Conservation (phyloP, 306 rosid genomes). For the Vigna radiata region DNA sequence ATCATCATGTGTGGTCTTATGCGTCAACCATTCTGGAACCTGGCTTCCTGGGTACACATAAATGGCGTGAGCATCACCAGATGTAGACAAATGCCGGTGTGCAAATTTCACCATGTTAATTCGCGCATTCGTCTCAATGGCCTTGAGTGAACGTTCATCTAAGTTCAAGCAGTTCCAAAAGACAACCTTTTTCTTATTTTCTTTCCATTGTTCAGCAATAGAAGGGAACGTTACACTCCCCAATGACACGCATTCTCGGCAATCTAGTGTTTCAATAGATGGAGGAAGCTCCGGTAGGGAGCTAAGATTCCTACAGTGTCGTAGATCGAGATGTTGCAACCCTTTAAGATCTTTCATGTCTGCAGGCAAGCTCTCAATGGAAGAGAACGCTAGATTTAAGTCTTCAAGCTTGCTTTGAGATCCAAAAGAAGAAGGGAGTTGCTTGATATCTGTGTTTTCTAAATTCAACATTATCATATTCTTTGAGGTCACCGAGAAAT, state of each 20-base stretch:
- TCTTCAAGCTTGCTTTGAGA: background rate
- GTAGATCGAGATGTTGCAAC: background rate
- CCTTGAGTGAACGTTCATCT: background rate
- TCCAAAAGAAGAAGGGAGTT: conserved; percentile 35
- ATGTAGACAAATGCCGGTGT: background rate
- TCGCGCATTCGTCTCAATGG: conserved; percentile 1
- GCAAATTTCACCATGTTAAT: conserved; percentile 22
- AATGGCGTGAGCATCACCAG: background rate
- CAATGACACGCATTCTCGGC: conserved; percentile 37
- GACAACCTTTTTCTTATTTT: background rate
- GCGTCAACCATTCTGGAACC: conserved; percentile 34
- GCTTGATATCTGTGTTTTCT: background rate
- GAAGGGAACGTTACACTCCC: conserved; percentile 24
- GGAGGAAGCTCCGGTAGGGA: conserved; percentile 47
- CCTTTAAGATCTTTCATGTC: conserved; percentile 12
- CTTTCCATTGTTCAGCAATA: background rate
- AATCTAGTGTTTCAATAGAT: background rate
- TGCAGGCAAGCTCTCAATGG: conserved; percentile 14
- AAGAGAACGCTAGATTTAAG: background rate
- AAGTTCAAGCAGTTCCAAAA: conserved; percentile 38
- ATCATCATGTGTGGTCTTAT: background rate
- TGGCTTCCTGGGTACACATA: conserved; percentile 41
- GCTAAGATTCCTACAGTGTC: background rate
- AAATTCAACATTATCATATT: conserved; percentile 3
- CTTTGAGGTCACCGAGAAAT: conserved; percentile 32